phyloP scores from a whole-genome alignment of 345 rosid genomes.

The Mallotus nudiflorus region DNA sequence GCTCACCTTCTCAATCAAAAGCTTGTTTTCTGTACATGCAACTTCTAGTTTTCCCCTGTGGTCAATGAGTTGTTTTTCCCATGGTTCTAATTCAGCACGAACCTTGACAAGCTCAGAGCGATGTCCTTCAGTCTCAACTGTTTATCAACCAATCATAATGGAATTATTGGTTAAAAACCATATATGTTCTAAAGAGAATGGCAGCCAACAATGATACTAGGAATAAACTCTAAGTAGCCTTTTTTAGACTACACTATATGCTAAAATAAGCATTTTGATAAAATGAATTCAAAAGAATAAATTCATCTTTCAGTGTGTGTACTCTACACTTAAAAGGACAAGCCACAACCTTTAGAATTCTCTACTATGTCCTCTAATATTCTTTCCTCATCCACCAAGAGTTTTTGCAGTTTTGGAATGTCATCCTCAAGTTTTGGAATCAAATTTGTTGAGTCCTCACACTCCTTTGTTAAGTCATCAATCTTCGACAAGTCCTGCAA shows the following conservation, averaged over 20 bases:
- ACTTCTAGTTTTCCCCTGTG: conserved; percentile 92
- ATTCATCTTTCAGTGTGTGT: background rate
- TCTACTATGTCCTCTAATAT: conserved; percentile 71
- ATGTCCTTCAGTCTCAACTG: conserved; percentile 86
- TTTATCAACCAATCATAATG: conserved; percentile 14
- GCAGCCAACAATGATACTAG: no score
- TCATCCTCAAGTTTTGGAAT: conserved; percentile 80
- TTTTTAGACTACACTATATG: background rate
- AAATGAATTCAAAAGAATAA: background rate
- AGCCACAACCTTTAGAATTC: conserved; percentile 64
- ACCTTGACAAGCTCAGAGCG: conserved; percentile 75
- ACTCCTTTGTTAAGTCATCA: conserved; percentile 58
- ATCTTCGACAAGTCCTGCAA: conserved; percentile 74
- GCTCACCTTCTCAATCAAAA: conserved; percentile 75
- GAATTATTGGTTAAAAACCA: conserved; percentile 7
- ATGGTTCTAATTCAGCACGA: conserved; percentile 89
- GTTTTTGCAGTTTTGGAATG: conserved; percentile 70
- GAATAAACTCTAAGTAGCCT: background rate
- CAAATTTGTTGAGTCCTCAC: conserved; percentile 55
- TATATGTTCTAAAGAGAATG: background rate
- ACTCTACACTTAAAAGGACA: conserved; percentile 16
- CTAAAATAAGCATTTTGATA: background rate
- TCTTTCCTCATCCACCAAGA: conserved; percentile 70
- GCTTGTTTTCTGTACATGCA: conserved; percentile 76
- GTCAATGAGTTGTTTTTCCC: conserved; percentile 84